Evolutionary conservation across 2,329 filamentous ascomycete genomes (phyloP).

Genomic region (Penicillium sp.): DNA sequence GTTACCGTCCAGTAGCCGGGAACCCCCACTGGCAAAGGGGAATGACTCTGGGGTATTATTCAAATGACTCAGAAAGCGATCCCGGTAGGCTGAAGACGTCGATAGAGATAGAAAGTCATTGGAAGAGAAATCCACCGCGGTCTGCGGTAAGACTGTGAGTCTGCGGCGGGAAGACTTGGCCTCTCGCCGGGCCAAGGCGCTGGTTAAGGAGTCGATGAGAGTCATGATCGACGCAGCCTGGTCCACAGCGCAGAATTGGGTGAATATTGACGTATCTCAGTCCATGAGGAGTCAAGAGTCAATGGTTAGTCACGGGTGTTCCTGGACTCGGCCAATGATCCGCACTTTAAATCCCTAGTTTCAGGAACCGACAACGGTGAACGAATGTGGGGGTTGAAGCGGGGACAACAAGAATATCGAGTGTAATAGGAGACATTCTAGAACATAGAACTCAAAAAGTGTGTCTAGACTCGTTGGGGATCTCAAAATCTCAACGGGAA

Average conservation of each 20-base stretch:
- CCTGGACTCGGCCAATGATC: constrained; percentile 9
- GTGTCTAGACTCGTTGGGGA: constrained; percentile 6
- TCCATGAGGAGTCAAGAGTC: background rate
- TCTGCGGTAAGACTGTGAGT: constrained; percentile 44
- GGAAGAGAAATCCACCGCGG: constrained; percentile 57
- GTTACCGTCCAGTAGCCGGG: constrained; percentile 63
- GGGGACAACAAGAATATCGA: constrained; percentile 2
- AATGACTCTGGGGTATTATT: constrained; percentile 31
- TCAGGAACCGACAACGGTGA: background rate
- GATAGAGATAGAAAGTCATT: constrained; percentile 62
- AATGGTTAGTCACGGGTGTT: constrained; percentile 8
- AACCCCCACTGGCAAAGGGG: constrained; percentile 56
- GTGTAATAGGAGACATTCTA: background rate
- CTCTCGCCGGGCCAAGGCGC: constrained; percentile 38
- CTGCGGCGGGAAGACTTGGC: constrained; percentile 44
- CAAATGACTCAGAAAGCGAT: constrained; percentile 48
- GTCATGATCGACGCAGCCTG: constrained; percentile 8
- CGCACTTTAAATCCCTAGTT: constrained; percentile 13
- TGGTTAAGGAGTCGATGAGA: constrained; percentile 30
- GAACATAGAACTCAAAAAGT: background rate
- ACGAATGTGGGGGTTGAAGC: constrained; percentile 5
- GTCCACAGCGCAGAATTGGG: background rate
- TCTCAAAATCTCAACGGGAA: constrained; percentile 15
- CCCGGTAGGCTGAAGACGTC: constrained; percentile 45
- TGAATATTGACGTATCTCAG: background rate